Conservation (phyloP, 176 grass and related monocot species). For the Bromus sterilis region DNA sequence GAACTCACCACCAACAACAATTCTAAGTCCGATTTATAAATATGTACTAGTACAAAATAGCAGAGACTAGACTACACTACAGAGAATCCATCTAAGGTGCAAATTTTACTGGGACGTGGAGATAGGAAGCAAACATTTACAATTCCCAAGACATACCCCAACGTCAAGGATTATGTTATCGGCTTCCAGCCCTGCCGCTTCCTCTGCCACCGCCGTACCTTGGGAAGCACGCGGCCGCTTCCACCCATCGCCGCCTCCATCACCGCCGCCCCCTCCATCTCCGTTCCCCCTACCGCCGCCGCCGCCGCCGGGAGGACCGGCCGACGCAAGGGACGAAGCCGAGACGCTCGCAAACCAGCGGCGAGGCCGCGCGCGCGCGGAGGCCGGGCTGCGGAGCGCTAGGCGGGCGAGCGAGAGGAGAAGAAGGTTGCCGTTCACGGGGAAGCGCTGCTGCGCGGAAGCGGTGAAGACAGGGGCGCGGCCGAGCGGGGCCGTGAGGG, state of each 20-base stretch:
- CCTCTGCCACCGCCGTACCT: constrained; percentile 35
- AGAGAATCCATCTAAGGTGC: not conserved
- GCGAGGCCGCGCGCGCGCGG: constrained; percentile 2
- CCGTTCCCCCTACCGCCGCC: constrained; percentile 19
- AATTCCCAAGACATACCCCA: constrained; percentile 41
- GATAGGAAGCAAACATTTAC: not conserved
- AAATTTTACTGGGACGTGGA: not conserved
- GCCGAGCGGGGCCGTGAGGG: not conserved
- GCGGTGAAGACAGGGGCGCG: constrained; percentile 8
- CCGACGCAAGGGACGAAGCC: constrained; percentile 37
- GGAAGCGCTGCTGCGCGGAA: not conserved
- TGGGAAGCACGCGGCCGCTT: constrained; percentile 23
- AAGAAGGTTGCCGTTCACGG: constrained; percentile 32
- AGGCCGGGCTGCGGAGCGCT: constrained; percentile 32
- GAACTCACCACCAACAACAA: not conserved
- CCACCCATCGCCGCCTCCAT: constrained; percentile 33
- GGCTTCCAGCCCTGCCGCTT: constrained; percentile 31
- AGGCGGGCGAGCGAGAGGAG: constrained; percentile 54
- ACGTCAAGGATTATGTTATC: constrained; percentile 90
- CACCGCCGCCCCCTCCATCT: constrained; percentile 22
- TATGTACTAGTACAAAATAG: no score
- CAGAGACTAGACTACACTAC: not conserved
- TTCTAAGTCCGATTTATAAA: no score
- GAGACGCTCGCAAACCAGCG: constrained; percentile 76
- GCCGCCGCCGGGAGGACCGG: constrained; percentile 37